Percentiles rank a stretch among this genome's conserved stretches.
phyloP scores from a whole-genome alignment of 345 rosid genomes.

The Eucalyptus victrix region DNA sequence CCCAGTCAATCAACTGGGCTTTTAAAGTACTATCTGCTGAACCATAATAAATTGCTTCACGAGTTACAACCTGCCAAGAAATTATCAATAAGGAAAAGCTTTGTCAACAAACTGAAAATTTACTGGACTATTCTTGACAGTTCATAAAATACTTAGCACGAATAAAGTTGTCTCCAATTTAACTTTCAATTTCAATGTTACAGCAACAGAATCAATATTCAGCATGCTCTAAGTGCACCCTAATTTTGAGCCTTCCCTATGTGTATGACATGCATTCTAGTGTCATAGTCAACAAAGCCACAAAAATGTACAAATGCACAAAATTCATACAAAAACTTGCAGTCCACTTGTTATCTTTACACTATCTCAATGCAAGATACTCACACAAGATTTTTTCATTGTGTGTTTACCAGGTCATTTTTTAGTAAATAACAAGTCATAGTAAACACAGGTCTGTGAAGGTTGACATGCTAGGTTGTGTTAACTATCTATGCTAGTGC shows the following conservation, averaged over 20 bases:
- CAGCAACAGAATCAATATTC: background rate
- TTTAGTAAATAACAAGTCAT: background rate
- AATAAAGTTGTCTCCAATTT: background rate
- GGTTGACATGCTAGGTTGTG: background rate
- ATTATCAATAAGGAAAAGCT: background rate
- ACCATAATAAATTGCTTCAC: constrained; percentile 64
- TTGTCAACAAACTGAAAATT: background rate
- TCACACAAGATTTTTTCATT: background rate
- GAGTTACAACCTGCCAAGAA: constrained; percentile 58
- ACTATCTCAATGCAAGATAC: background rate
- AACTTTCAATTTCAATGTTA: background rate
- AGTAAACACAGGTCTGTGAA: background rate
- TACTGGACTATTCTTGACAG: background rate
- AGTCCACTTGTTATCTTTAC: background rate
- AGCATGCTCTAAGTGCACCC: background rate
- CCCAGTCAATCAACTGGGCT: constrained; percentile 69
- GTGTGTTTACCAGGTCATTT: background rate
- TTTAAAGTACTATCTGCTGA: constrained; percentile 30
- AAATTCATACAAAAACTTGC: background rate
- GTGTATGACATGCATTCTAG: background rate
- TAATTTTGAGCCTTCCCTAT: background rate
- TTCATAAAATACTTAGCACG: background rate
- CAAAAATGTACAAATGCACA: background rate
- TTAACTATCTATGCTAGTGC: background rate
- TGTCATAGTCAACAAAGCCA: background rate